A percentile compares a stretch with the other conserved stretches of the same genome.
Conservation (phyloP, 2,329 filamentous ascomycete species). For the Epichloe hybrida region DNA sequence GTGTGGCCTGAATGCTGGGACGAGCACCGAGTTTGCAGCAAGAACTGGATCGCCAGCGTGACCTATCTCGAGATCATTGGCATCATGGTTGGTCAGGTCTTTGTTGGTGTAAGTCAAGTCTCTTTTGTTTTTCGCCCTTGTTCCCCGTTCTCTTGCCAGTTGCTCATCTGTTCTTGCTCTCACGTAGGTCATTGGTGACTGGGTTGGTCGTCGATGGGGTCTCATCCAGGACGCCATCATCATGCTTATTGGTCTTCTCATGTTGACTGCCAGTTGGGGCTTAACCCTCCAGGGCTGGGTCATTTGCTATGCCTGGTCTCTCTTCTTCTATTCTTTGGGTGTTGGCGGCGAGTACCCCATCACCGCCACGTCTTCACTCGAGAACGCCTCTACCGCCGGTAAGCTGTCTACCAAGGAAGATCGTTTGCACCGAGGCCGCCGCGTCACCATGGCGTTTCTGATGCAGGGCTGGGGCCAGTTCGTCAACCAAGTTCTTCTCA, state of each 20-base stretch:
- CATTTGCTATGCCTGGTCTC: slow-evolving; percentile 88
- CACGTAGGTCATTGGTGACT: slow-evolving; percentile 42
- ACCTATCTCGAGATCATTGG: slow-evolving; percentile 88
- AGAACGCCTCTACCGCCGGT: slow-evolving; percentile 74
- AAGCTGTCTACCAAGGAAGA: slow-evolving; percentile 84
- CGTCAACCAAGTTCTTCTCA: slow-evolving; percentile 81
- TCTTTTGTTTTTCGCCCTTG: neutral
- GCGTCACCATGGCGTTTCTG: slow-evolving; percentile 88
- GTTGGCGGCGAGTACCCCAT: slow-evolving; percentile 89
- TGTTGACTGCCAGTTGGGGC: slow-evolving; percentile 88
- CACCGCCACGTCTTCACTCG: slow-evolving; percentile 90
- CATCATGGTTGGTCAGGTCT: slow-evolving; percentile 87
- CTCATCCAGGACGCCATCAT: slow-evolving; percentile 86
- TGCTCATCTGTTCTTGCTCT: slow-evolving; percentile 9
- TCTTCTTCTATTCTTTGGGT: slow-evolving; percentile 62
- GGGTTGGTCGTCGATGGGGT: slow-evolving; percentile 86
- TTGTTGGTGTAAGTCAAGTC: slow-evolving; percentile 54
- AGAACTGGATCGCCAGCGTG: slow-evolving; percentile 71
- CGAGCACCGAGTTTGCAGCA: slow-evolving; percentile 49
- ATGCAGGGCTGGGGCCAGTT: slow-evolving; percentile 99
- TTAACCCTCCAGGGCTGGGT: slow-evolving; percentile 83
- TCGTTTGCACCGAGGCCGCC: slow-evolving; percentile 86
- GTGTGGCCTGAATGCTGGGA: slow-evolving; percentile 73
- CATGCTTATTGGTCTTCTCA: slow-evolving; percentile 86
- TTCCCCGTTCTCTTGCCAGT: neutral